Base-by-base conservation (phyloP, 208 protist genomes). In the Lotmaria passim region DNA sequence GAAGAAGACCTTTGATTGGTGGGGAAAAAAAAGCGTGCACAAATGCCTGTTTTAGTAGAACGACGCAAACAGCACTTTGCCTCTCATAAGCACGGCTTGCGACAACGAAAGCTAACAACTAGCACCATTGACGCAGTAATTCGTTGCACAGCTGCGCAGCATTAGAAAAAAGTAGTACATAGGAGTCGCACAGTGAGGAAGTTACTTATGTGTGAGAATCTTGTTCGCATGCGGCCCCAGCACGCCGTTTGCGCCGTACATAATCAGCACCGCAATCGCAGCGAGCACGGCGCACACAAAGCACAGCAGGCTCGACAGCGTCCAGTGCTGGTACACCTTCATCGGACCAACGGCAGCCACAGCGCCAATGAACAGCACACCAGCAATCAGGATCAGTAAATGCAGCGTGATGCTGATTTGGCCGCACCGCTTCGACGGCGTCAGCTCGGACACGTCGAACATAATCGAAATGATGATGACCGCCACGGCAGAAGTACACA, bases 331-430 rank as follows among this genome's bases (percentile, higher is more conserved):
- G 53, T 72, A 82, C 21, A 34, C 34, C 31, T 58, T 78, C 48
- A 69, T 69, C 31, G 82, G 78, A 19, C 82, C 82, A 4, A 84
- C 23, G 4, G 72, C 75, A 10, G 61, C 50, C 33, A 83, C 31
- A 6, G 72, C 50, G n/a, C 75, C 82, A 23, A 53, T 69, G 64
- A 83, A 83, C 31, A 74, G 46, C 8, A 78, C 28, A 17, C 70
- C 66, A 10, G 75, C 67, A 46, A 85, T 46, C 19, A 82, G 57
- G 30, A 85, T 34, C 34, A 88, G 24, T 11, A 88, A 34, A 53
- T 87, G 82, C 34, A 82, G 57, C 28, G 67, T 77, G 57, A 82
- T 77, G 41, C 71, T 65, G 26, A 85, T 47, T 60, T 88, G 79
- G 0, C 69, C 82, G 15, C 43, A 59, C 17, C 79, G 75, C 63